Evolutionary conservation across 768 basidiomycete genomes (phyloP), one percentile per base, ranked within the genome.

Genomic region (Amanita rimosa): DNA sequence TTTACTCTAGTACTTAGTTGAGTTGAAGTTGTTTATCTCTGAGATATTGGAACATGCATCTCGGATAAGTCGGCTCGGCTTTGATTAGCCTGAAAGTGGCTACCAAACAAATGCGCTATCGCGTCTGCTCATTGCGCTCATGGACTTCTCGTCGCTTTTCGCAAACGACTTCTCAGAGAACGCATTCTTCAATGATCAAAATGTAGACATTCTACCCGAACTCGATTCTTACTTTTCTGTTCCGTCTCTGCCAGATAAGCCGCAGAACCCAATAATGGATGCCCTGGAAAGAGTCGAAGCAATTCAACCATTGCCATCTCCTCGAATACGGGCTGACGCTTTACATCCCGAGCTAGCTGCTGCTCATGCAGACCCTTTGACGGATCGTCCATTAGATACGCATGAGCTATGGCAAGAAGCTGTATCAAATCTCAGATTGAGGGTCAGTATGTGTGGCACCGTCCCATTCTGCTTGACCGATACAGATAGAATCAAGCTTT

Each of bases 231-330:
- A 52, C 11, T 87, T 88, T 61, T 79, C 74, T 48, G 67, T 86
- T n/a, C 81, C 84, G 8, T 62, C 55, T n/a, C 63, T 90, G 39
- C 64, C 70, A n/a, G 75, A 87, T 51, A 78, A 74, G 53, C 85
- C 86, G 2, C 86, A 88, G 58, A 81, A 90, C 60, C 86, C 85
- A 2, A 85, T 88, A 53, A 66, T 88, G 61, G 79, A 83, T 37
- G 64, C 70, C 14, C 52, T 85, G 19, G 70, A 69, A 27, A 53
- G 64, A 14, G 57, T 64, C 44, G 47, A 53, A 11, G 37, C 48
- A 29, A 62, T 58, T 37, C 51, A 35, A 11, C 52, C 52, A 19
- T 36, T 58, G 17, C 52, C 53, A 37, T 46, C 51, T 42, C 53
- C 55, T 29, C 49, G 33, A 11, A 43, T 49, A 16, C 50, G 39